Base-by-base conservation (phyloP, 192 early-diverging fungal species). In the Rhizophagus prolifer region DNA sequence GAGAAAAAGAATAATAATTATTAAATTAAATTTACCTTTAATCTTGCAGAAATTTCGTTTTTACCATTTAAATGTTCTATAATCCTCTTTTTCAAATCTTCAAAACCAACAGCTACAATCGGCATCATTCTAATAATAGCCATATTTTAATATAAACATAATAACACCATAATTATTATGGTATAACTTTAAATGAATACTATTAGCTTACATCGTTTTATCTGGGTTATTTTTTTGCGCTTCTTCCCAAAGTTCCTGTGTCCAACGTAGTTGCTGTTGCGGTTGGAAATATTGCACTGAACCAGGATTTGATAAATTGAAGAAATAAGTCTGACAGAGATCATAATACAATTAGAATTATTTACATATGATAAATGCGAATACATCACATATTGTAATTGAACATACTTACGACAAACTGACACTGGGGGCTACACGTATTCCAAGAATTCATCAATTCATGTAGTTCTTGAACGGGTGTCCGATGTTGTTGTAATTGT, bases 211-310 rank as follows among this genome's bases (percentile, higher is more conserved):
- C 93, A 90, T 94, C 26, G 89, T 85, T 25, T 88, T 91, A 79
- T 98, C 96, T 0, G 97, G 97, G 64, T 96, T 97, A 73, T 96
- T 91, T 66, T 81, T 74, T 60, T 92, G 83, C 6, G 97, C 97
- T 78, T 96, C 92, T 64, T 93, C 84, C 87, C 93, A 98, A 50
- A 95, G 82, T 19, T 82, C 78, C 1, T 83, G 79, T 65, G 96
- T 92, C 16, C 41, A 44, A 44, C 41, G 41, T 12, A 12, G 41
- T 44, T 44, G 41, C 10, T 44, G 41, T 44, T 44, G 41, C 10
- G 41, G 41, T 44, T 44, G 41, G 41, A 44, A 44, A 44, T 44
- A 44, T 12, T 44, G 41, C 10, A 4, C 41, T 12, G 41, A 44
- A 44, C 41, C 41, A 44, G 41, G 41, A 44, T 44, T 44, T 44